phyloP scores from a whole-genome alignment of 1,284 basidiomycete genomes.

The Cryptococcus sp. region DNA sequence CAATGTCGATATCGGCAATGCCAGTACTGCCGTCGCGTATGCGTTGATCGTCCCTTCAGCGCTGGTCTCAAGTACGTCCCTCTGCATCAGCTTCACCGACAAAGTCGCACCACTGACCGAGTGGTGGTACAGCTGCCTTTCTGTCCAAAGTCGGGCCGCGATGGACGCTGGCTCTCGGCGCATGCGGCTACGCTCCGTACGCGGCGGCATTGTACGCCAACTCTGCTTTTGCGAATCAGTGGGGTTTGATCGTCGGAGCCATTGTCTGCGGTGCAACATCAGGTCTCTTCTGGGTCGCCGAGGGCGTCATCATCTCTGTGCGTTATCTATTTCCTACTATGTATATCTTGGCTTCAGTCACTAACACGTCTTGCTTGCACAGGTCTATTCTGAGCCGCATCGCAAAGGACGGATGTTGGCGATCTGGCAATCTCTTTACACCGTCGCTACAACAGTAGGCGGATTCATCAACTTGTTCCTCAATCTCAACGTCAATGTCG shows the following conservation, averaged over 20 bases:
- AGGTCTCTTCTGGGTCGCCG: slow-evolving; percentile 47
- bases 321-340: not conserved
- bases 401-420: slow-evolving; percentile 45
- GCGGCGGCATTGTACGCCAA: slow-evolving; percentile 43
- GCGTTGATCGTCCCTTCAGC: slow-evolving; percentile 49
- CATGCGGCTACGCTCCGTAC: slow-evolving; percentile 46
- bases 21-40: slow-evolving; percentile 39
- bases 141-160: slow-evolving; percentile 38
- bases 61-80: slow-evolving; percentile 20
- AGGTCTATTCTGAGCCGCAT: slow-evolving; percentile 40
- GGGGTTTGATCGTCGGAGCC: slow-evolving; percentile 51
- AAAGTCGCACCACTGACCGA: slow-evolving; percentile 14
- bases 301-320: slow-evolving; percentile 32
- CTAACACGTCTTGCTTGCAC: slow-evolving; percentile 1
- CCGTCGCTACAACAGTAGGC: slow-evolving; percentile 42
- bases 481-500: slow-evolving; percentile 37
- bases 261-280: slow-evolving; percentile 49
- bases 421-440: slow-evolving; percentile 49
- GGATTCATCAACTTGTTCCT: slow-evolving; percentile 52
- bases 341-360: not conserved
- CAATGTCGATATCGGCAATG: slow-evolving; percentile 50
- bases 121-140: slow-evolving; percentile 9
- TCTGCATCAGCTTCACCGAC: not conserved
- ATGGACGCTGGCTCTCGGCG: slow-evolving; percentile 41
- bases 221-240: slow-evolving; percentile 35